Conservation (phyloP, 257 asterid genomes). For the Przewalskia tangutica region DNA sequence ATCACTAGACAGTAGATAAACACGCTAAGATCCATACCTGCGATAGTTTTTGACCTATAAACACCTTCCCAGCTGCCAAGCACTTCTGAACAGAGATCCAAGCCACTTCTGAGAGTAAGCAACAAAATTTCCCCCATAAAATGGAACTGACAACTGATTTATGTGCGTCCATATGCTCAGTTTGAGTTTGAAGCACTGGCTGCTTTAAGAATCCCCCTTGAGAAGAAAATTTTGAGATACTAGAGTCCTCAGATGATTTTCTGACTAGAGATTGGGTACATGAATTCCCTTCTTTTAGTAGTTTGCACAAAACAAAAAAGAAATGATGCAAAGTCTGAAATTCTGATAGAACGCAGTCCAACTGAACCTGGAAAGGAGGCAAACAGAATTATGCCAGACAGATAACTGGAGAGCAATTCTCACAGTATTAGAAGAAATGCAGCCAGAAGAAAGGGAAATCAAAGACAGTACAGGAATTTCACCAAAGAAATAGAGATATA, state of each 20-base stretch:
- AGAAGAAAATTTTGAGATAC: constrained; percentile 33
- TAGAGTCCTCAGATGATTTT: constrained; percentile 25
- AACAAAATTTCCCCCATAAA: constrained; percentile 58
- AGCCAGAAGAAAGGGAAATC: neutral
- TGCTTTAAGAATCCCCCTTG: constrained; percentile 87
- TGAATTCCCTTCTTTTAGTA: constrained; percentile 72
- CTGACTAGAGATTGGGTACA: constrained; percentile 21
- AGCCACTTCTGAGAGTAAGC: constrained; percentile 56
- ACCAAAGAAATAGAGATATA: neutral
- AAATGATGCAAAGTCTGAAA: constrained; percentile 78
- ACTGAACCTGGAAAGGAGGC: constrained; percentile 47
- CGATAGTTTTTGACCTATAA: constrained; percentile 51
- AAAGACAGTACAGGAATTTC: neutral
- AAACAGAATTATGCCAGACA: neutral
- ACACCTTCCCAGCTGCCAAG: constrained; percentile 73
- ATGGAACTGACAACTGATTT: constrained; percentile 35
- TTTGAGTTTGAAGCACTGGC: constrained; percentile 33
- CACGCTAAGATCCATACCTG: constrained; percentile 45
- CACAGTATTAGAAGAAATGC: neutral
- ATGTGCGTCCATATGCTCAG: constrained; percentile 21
- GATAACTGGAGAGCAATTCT: neutral
- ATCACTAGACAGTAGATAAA: neutral
- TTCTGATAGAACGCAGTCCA: constrained; percentile 61
- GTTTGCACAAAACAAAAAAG: constrained; percentile 78
- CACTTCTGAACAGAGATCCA: constrained; percentile 74